Conservation (phyloP, 139 green algal species). For the Closterium sp. region DNA sequence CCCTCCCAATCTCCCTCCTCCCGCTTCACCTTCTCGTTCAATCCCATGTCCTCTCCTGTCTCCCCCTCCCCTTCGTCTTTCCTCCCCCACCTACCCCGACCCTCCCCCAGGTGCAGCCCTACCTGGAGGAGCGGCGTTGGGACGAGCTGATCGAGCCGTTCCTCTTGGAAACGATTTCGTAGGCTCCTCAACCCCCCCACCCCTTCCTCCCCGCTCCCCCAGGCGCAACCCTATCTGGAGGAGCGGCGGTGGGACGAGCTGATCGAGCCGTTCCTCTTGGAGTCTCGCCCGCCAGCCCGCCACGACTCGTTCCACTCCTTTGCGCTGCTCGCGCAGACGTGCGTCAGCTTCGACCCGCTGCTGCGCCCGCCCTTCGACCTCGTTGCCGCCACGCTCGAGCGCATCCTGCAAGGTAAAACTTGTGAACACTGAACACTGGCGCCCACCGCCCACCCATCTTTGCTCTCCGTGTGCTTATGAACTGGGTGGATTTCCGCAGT, state of each 20-base stretch:
- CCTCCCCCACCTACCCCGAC: background rate
- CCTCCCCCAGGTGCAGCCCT: background rate
- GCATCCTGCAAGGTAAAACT: no score
- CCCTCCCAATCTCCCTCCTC: no score
- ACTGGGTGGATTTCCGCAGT: no score
- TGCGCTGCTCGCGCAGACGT: slow-evolving; percentile 3
- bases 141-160: slow-evolving; percentile 2
- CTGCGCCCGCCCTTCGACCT: slow-evolving; percentile 19
- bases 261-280: slow-evolving; percentile 4
- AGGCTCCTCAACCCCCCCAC: background rate
- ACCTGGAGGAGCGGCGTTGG: slow-evolving; percentile 14
- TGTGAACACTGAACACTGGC: no score
- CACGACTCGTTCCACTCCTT: slow-evolving; percentile 1
- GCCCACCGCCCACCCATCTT: no score
- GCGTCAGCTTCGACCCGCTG: slow-evolving; percentile 22
- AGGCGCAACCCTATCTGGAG: slow-evolving; percentile 26
- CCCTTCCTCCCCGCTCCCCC: background rate
- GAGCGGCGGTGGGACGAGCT: slow-evolving; percentile 14
- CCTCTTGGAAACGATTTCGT: background rate
- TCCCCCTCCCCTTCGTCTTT: no score
- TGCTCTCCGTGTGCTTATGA: no score
- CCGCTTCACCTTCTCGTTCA: background rate
- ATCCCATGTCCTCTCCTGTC: background rate
- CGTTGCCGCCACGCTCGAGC: slow-evolving; percentile 2
- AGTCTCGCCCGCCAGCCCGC: background rate